A percentile compares a stretch with the other conserved stretches of the same genome.
Evolutionary conservation across 2,329 filamentous ascomycete genomes (phyloP).

Genomic region (Colletotrichum limetticola): DNA sequence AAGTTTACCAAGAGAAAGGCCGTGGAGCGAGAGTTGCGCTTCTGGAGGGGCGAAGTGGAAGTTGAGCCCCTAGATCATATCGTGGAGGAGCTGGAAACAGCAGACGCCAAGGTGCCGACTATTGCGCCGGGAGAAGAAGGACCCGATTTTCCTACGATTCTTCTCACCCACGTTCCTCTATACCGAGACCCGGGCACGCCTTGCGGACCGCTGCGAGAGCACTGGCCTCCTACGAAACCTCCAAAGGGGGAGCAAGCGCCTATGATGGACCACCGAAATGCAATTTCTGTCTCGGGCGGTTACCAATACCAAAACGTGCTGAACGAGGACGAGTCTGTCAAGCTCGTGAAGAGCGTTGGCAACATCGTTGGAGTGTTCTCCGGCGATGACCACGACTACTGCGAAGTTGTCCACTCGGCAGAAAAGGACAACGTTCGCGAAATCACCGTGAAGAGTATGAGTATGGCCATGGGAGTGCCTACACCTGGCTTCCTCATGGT

Average conservation of each 20-base stretch:
- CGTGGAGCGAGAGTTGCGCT: slow-evolving; percentile 74
- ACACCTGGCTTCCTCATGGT: slow-evolving; percentile 88
- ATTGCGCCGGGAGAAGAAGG: slow-evolving; percentile 55
- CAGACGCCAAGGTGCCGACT: slow-evolving; percentile 49
- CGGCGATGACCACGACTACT: slow-evolving; percentile 98
- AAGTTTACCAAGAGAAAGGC: slow-evolving; percentile 73
- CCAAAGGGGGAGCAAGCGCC: slow-evolving; percentile 66
- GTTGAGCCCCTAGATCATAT: slow-evolving; percentile 67
- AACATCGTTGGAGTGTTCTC: slow-evolving; percentile 90
- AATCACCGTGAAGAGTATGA: slow-evolving; percentile 95
- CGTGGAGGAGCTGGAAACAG: slow-evolving; percentile 64
- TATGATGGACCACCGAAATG: slow-evolving; percentile 75
- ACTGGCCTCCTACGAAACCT: slow-evolving; percentile 76
- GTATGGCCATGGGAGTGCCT: slow-evolving; percentile 95
- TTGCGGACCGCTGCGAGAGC: slow-evolving; percentile 88
- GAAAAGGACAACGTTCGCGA: slow-evolving; percentile 76
- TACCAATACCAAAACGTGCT: slow-evolving; percentile 99
- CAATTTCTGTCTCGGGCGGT: slow-evolving; percentile 80
- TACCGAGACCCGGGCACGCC: slow-evolving; percentile 85
- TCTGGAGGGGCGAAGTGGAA: slow-evolving; percentile 69
- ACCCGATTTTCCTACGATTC: slow-evolving; percentile 82
- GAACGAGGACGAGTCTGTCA: slow-evolving; percentile 77
- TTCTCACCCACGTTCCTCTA: slow-evolving; percentile 91
- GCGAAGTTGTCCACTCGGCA: slow-evolving; percentile 83
- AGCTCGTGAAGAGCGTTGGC: slow-evolving; percentile 80